Evolutionary conservation across 2,329 filamentous ascomycete genomes (phyloP).

Genomic region (Nemania abortiva): DNA sequence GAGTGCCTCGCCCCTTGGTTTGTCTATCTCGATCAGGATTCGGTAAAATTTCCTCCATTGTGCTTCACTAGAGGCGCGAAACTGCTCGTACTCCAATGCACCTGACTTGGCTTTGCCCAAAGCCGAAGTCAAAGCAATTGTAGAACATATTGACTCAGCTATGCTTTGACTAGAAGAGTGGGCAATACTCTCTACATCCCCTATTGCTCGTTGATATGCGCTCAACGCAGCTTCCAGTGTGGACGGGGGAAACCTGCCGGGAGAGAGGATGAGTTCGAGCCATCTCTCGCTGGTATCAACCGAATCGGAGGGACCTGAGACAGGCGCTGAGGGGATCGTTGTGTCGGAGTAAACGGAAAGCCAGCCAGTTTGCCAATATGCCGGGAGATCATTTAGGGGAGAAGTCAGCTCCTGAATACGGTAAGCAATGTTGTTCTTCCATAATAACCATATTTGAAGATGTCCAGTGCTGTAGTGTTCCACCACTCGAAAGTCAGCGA

Average conservation of each 20-base stretch:
- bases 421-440: conserved; percentile 87
- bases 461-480: conserved; percentile 65
- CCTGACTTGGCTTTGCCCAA: conserved; percentile 72
- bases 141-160: conserved; percentile 80
- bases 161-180: conserved; percentile 67
- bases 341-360: conserved; percentile 73
- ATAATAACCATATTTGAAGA: conserved; percentile 76
- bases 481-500: conserved; percentile 80
- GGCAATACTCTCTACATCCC: conserved; percentile 55
- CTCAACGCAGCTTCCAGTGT: conserved; percentile 86
- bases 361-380: conserved; percentile 78
- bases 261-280: conserved; percentile 84
- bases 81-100: conserved; percentile 80
- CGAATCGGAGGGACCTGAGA: conserved; percentile 72
- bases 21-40: conserved; percentile 86
- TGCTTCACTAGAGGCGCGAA: conserved; percentile 77
- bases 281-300: conserved; percentile 84
- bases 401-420: conserved; percentile 80
- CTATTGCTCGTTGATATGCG: conserved; percentile 79
- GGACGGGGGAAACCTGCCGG: conserved; percentile 82
- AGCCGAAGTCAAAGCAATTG: conserved; percentile 76
- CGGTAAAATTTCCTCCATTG: conserved; percentile 95
- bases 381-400: conserved; percentile 71
- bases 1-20: conserved; percentile 83
- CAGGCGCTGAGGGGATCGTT: conserved; percentile 64